phyloP scores from a whole-genome alignment of 495 filamentous ascomycete species.

The Aspergillus carlsbadensis region DNA sequence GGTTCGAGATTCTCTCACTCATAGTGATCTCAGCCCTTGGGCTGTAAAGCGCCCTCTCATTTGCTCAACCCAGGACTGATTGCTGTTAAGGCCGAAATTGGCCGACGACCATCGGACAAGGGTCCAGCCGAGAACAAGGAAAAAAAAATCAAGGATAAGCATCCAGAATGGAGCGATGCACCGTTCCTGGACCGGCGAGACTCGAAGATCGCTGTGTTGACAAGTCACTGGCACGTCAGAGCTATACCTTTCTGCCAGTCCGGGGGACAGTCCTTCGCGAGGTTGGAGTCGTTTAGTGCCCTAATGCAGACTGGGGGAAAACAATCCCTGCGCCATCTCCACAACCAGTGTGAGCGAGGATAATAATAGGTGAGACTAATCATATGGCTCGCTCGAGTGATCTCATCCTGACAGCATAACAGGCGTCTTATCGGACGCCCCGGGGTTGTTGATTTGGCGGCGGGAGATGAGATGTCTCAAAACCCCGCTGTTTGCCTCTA shows the following conservation, averaged over 20 bases:
- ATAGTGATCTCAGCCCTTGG: neutral
- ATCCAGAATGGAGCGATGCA: neutral
- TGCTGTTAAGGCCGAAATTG: neutral
- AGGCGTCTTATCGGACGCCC: neutral
- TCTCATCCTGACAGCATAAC: neutral
- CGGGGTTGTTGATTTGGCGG: conserved; percentile 10
- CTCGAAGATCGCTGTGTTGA: neutral
- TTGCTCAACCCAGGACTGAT: neutral
- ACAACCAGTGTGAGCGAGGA: neutral
- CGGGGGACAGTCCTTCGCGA: neutral
- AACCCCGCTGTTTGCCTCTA: conserved; percentile 7
- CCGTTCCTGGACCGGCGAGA: neutral
- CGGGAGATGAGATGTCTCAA: conserved; percentile 11
- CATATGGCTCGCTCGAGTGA: neutral
- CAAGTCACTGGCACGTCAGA: neutral
- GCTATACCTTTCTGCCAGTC: neutral
- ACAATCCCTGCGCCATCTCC: neutral
- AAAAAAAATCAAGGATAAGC: too few species aligned
- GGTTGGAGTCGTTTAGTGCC: neutral
- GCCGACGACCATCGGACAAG: neutral
- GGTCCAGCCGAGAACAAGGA: neutral
- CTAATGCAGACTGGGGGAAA: neutral
- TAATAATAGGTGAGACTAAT: conserved; percentile 5
- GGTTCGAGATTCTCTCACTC: neutral
- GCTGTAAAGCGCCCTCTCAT: neutral